A percentile compares a stretch with the other conserved stretches of the same genome.
These are phyloP conservation scores for Aspergillus tamarii DNA, from an alignment of 2,329 filamentous ascomycete species.

Conservation along the genomic window DNA sequence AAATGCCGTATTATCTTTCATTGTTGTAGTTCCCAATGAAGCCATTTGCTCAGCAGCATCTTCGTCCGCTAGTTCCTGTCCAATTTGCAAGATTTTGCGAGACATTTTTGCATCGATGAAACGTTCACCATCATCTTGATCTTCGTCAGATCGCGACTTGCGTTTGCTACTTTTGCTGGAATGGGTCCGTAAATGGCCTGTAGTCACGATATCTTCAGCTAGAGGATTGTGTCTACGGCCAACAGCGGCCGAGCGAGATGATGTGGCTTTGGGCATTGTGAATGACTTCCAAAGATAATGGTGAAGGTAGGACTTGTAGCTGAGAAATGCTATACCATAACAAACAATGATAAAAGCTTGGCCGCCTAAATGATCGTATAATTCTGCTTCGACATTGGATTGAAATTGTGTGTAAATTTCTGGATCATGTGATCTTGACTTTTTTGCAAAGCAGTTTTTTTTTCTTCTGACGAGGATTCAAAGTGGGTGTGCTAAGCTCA, in stretches of 20 bases:
- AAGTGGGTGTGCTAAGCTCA: constrained; percentile 15
- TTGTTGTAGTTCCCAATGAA: constrained; percentile 42
- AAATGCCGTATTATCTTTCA: constrained; percentile 67
- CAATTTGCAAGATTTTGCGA: constrained; percentile 84
- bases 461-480: constrained; percentile 22
- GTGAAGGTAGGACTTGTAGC: neutral
- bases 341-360: neutral
- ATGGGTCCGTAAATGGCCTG: constrained; percentile 72
- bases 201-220: constrained; percentile 79
- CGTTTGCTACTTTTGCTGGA: constrained; percentile 69
- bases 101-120: constrained; percentile 90
- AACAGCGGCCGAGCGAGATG: constrained; percentile 57
- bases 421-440: constrained; percentile 36
- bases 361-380: neutral
- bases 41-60: constrained; percentile 59
- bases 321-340: neutral
- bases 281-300: neutral
- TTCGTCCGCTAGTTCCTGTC: constrained; percentile 85
- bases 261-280: constrained; percentile 78
- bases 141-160: constrained; percentile 58
- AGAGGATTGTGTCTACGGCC: constrained; percentile 84
- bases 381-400: constrained; percentile 10
- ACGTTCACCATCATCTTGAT: constrained; percentile 64
- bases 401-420: constrained; percentile 39
- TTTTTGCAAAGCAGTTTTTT: constrained; percentile 36